Base-by-base conservation (phyloP, 1,284 basidiomycete genomes). In the Mycena sp. region DNA sequence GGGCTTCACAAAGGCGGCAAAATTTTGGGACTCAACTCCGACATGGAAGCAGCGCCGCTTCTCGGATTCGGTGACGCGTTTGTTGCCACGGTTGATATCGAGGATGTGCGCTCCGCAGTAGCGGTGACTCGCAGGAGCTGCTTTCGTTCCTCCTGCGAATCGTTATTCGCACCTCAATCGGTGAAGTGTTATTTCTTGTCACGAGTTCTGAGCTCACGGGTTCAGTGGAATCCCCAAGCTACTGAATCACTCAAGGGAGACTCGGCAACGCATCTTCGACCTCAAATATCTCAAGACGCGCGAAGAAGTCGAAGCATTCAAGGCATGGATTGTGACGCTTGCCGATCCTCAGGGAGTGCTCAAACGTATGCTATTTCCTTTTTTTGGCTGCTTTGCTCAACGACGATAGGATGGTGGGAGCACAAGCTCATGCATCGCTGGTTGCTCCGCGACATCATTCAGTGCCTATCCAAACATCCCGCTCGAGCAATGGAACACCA, bases 1-100 rank as follows among this genome's bases (percentile, higher is more conserved):
- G 56, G 49, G n/a, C 32, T 63, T 46, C 61, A 63, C 61, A 63
- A 49, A 16, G 56, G 49, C 28, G 61, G 55, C 1, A 58, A 25
- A 30, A 37, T 63, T 12, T 37, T 63, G n/a, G n/a, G n/a, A n/a
- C n/a, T n/a, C n/a, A n/a, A n/a, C n/a, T n/a, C n/a, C n/a, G n/a
- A n/a, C n/a, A n/a, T n/a, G n/a, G n/a, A n/a, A n/a, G n/a, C n/a
- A n/a, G n/a, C n/a, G n/a, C n/a, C n/a, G n/a, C n/a, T n/a, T n/a
- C n/a, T n/a, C n/a, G n/a, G n/a, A n/a, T n/a, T n/a, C n/a, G n/a
- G n/a, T n/a, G n/a, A n/a, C n/a, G n/a, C n/a, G n/a, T n/a, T n/a
- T n/a, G n/a, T n/a, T n/a, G n/a, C n/a, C n/a, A n/a, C n/a, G n/a
- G 35, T 52, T n/a, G 61, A 63, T 58, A 35, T 37, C 28, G 48